phyloP scores from a whole-genome alignment of 257 asterid genomes.

The Solanum boliviense region DNA sequence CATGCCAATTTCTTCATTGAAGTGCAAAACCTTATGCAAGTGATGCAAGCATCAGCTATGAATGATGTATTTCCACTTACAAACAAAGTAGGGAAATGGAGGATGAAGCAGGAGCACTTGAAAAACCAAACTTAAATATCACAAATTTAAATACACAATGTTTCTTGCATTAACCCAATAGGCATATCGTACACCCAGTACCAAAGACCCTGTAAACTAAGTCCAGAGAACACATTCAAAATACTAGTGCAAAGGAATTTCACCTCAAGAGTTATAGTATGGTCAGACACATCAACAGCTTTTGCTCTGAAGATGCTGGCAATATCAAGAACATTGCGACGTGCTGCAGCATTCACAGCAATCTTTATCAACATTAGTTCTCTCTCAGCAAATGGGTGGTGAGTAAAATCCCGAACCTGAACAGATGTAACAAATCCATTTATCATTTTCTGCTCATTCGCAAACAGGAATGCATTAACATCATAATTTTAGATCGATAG shows the following conservation, averaged over 20 bases:
- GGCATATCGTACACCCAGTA: neutral
- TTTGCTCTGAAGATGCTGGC: constrained; percentile 98
- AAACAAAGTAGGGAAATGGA: neutral
- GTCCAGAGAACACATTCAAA: neutral
- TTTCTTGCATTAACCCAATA: neutral
- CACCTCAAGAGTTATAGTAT: constrained; percentile 96
- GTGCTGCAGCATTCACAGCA: constrained; percentile 84
- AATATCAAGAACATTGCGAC: constrained; percentile 88
- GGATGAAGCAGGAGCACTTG: neutral
- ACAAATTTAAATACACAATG: neutral
- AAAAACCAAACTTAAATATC: neutral
- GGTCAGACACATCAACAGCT: constrained; percentile 97
- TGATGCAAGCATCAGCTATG: neutral
- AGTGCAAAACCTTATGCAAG: neutral
- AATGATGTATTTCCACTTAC: neutral
- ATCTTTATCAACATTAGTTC: constrained; percentile 84
- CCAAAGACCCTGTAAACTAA: neutral
- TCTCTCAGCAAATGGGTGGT: constrained; percentile 87
- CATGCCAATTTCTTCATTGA: neutral
- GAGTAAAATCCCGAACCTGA: constrained; percentile 83
- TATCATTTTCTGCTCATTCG: constrained; percentile 6
- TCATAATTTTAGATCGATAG: neutral
- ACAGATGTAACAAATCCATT: constrained; percentile 3
- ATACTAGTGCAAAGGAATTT: neutral
- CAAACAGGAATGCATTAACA: neutral